Evolutionary conservation across 331 rosid genomes (phyloP), one percentile per base, ranked within the genome.

Genomic region (Stylosanthes scabra): DNA sequence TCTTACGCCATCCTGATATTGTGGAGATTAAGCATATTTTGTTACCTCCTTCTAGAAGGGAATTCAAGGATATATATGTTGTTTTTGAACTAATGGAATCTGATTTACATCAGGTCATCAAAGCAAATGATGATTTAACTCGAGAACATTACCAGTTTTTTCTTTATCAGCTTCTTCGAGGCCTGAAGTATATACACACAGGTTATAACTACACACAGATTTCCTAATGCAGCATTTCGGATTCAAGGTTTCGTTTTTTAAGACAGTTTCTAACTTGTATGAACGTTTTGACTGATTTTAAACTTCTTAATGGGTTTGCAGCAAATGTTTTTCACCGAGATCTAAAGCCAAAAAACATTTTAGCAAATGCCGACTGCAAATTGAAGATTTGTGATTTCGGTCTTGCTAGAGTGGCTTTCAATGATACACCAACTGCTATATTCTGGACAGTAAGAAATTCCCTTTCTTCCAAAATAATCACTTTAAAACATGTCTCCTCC

Each of bases 1-100:
- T 93, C 37, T 82, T 93, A 11, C 89, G 88, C 11, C 98, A 93
- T 80, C 94, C 97, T 1, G 98, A 93, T 78, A 93, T 93, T 63
- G 98, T 93, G 81, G 98, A 93, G 87, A 93, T 93, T 78, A 93
- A 93, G 84, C 97, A 93, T 84, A 93, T 93, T 67, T 83, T 91
- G 52, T 82, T 93, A 70, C 98, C 98, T 68, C 98, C 98, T 77
- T 93, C 98, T 54, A 89, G 97, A 80, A 89, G 98, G 86, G 98
- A 93, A 78, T 93, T 91, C 83, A 93, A 86, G 80, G 98, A 93
- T 77, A 93, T 93, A 70, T 93, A 91, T 78, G 98, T 93, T 52
- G 98, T 93, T 47, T 93, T 93, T 78, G 98, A 93, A 81, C 97
- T 91, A 62, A 93, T 93, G 98, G 98, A 93, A 76, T 93, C 98